Evolutionary conservation across 345 rosid genomes (phyloP), one percentile per base, ranked within the genome.

Genomic region (Hypericum androsaemum): DNA sequence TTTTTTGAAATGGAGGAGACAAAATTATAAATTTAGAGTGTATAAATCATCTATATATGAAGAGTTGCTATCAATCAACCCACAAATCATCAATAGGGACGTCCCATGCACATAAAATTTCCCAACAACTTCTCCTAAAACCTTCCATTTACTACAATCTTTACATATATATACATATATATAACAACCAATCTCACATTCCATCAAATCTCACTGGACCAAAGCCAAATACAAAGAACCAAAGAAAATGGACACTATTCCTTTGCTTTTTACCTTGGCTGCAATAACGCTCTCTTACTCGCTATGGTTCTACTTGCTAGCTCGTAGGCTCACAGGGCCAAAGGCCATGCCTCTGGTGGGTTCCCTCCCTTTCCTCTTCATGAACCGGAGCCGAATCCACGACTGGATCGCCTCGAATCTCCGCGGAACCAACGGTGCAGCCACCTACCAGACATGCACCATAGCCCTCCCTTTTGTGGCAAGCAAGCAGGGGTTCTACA

Each of bases 401-500:
- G 50, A 46, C 50, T 46, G 50, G 50, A 14, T 46, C 50, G 50
- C 50, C 14, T 17, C 9, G 9, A 46, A 46, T 7, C 50, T 46
- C 28, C 50, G 50, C 28, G 50, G 5, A 10, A 46, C 50, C 0
- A 32, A 32, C 7, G 32, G 50, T 13, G 50, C 50, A 3, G 15
- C 50, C 28, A 46, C 50, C 7, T 46, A 46, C 32, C 50, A 46
- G 50, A 46, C 50, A 5, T 46, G 50, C 50, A 46, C 50, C 5
- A 10, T 46, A 10, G 28, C 50, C 50, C 22, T 46, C 22, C 50
- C 50, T 12, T 46, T 46, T 16, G 7, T 46, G 28, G 50, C 50
- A 0, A 46, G 50, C 16, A 46, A 10, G 28, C 50, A n/a, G 10
- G 50, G 50, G 50, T 46, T 46, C 50, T 46, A 46, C 50, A 46